Evolutionary conservation across 768 basidiomycete species (phyloP).

Genomic region (Aureoboletus auriporus): DNA sequence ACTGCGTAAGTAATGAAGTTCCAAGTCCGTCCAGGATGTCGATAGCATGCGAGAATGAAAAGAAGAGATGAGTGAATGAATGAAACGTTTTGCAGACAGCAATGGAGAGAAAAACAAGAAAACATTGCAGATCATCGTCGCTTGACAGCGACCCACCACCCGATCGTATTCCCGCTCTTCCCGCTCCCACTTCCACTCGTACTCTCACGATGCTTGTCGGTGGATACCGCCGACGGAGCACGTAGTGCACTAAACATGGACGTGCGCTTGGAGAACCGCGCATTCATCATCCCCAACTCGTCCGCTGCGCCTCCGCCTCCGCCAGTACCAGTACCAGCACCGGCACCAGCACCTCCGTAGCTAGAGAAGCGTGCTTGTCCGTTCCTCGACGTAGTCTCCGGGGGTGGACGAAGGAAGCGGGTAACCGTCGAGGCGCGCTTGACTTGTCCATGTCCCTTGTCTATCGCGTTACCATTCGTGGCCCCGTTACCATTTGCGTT

Average conservation of each 20-base stretch:
- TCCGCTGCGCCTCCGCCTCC: constrained; percentile 13
- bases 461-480: not conserved
- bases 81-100: no score
- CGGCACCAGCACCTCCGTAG: no score
- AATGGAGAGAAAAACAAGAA: no score
- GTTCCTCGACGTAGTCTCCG: not conserved
- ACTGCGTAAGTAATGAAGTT: no score
- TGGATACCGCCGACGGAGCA: not conserved
- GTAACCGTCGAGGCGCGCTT: constrained; percentile 15
- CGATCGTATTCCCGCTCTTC: not conserved
- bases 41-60: no score
- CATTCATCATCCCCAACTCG: constrained; percentile 36
- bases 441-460: constrained; percentile 1
- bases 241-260: constrained; percentile 5
- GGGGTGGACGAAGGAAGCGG: constrained; percentile 16
- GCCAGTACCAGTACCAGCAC: no score
- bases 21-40: no score
- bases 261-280: constrained; percentile 21
- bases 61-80: no score
- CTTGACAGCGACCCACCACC: constrained; percentile 3
- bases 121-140: not conserved
- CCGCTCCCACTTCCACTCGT: not conserved
- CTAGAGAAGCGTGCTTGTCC: not conserved
- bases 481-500: not conserved
- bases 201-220: not conserved